Conservation (phyloP, 768 basidiomycete species). For the Zangia roseola region DNA sequence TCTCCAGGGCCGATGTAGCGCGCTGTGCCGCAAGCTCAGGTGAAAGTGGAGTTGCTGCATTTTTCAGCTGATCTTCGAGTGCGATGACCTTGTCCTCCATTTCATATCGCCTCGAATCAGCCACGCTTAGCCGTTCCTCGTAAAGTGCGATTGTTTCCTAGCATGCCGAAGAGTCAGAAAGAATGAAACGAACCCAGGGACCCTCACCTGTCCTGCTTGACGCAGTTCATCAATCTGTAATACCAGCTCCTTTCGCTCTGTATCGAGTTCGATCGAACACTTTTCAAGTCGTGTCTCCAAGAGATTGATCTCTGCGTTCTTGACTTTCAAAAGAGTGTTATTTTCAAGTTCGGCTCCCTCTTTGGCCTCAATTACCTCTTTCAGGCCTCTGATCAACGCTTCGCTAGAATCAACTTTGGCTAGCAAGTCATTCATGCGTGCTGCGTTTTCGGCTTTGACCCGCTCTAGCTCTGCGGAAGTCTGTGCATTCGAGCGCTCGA, state of each 20-base stretch:
- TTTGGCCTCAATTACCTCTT: slow-evolving; percentile 51
- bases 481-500: slow-evolving; percentile 45
- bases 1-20: slow-evolving; percentile 74
- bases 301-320: slow-evolving; percentile 58
- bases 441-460: slow-evolving; percentile 44
- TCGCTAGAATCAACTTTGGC: slow-evolving; percentile 45
- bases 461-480: slow-evolving; percentile 44
- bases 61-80: slow-evolving; percentile 53
- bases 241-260: slow-evolving; percentile 67
- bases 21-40: slow-evolving; percentile 37
- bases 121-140: slow-evolving; percentile 77
- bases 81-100: slow-evolving; percentile 62
- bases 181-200: neutral
- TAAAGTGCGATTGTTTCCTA: slow-evolving; percentile 95
- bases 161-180: slow-evolving; percentile 2
- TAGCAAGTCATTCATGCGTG: slow-evolving; percentile 41
- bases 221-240: slow-evolving; percentile 81
- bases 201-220: slow-evolving; percentile 78
- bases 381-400: slow-evolving; percentile 45
- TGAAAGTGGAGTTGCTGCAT: slow-evolving; percentile 31
- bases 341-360: slow-evolving; percentile 50
- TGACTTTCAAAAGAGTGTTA: slow-evolving; percentile 49
- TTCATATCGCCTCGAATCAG: slow-evolving; percentile 74
- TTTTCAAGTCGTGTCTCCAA: slow-evolving; percentile 50
- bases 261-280: slow-evolving; percentile 44